Percentiles rank a stretch among this genome's conserved stretches.
These are phyloP conservation scores for Aspergillus costaricaensis DNA, from an alignment of 2,329 filamentous ascomycete genomes.

Conservation along the genomic window DNA sequence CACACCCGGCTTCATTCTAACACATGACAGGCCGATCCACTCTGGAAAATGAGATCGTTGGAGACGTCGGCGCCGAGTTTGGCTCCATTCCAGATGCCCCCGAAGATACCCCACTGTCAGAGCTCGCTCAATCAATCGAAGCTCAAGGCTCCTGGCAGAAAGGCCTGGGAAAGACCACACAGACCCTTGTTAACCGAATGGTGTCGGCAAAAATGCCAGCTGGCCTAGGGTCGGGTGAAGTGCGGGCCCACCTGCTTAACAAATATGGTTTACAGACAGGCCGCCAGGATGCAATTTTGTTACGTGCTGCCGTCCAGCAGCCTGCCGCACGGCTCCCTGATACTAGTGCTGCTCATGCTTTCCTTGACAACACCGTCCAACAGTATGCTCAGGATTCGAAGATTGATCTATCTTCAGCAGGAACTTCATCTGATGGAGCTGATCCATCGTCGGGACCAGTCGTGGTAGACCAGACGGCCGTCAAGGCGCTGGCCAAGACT, in stretches of 20 bases:
- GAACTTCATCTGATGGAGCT: not conserved
- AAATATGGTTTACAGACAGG: conserved; percentile 1
- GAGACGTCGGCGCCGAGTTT: conserved; percentile 10
- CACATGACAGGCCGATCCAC: conserved; percentile 4
- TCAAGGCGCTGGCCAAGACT: not conserved
- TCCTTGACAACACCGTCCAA: not conserved
- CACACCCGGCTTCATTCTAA: not conserved
- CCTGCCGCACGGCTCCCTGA: not conserved
- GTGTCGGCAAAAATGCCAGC: conserved; percentile 12
- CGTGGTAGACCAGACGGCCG: not conserved
- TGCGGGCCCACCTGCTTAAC: not conserved
- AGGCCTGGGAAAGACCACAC: conserved; percentile 4
- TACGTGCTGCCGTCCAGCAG: not conserved
- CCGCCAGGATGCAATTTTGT: conserved; percentile 9
- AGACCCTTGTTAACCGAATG: conserved; percentile 4
- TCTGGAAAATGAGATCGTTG: conserved; percentile 11
- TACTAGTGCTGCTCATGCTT: not conserved
- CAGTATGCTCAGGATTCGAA: not conserved
- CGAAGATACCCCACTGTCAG: conserved; percentile 7
- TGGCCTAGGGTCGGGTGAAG: not conserved
- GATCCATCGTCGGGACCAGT: not conserved
- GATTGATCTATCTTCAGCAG: not conserved
- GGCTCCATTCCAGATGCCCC: conserved; percentile 7
- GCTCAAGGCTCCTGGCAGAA: conserved; percentile 3
- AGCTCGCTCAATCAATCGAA: conserved; percentile 4